Evolutionary conservation across 192 early-diverging fungal species (phyloP).

Genomic region (Linnemannia zychae): DNA sequence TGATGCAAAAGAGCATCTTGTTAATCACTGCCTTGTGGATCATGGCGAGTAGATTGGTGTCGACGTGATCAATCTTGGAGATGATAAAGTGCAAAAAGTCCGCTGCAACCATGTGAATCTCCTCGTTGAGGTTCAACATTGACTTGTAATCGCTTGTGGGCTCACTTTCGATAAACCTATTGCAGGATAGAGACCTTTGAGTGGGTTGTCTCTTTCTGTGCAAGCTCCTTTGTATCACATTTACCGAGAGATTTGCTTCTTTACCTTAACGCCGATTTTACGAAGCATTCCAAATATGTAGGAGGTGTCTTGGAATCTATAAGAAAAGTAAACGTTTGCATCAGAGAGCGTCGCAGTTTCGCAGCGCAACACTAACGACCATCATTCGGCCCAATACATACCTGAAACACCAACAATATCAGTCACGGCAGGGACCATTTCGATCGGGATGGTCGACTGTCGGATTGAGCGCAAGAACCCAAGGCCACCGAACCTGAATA

Average conservation of each 20-base stretch:
- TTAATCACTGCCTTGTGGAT: constrained; percentile 66
- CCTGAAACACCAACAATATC: constrained; percentile 34
- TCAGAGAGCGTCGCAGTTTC: background rate
- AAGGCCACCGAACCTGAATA: constrained; percentile 68
- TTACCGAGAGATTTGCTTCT: background rate
- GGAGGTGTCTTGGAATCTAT: constrained; percentile 37
- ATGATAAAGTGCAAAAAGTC: constrained; percentile 73
- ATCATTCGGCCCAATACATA: constrained; percentile 5
- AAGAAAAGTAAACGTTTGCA: background rate
- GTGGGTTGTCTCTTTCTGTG: no score
- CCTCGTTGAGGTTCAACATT: constrained; percentile 54
- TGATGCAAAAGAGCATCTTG: constrained; percentile 74
- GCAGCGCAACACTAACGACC: background rate
- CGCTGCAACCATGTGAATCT: constrained; percentile 69
- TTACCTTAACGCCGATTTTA: constrained; percentile 43
- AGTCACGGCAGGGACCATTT: constrained; percentile 24
- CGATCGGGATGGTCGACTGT: constrained; percentile 36
- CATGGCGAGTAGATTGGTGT: constrained; percentile 59
- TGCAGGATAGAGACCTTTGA: no score
- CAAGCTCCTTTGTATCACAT: background rate
- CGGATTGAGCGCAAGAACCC: constrained; percentile 66
- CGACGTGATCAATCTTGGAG: constrained; percentile 64
- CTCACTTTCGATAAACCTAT: constrained; percentile 60
- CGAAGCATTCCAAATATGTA: constrained; percentile 50
- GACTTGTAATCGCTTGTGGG: constrained; percentile 45